Percentiles rank a stretch among this genome's conserved stretches.
phyloP scores from a whole-genome alignment of 768 basidiomycete genomes.

The Boletus pseudopeckii region DNA sequence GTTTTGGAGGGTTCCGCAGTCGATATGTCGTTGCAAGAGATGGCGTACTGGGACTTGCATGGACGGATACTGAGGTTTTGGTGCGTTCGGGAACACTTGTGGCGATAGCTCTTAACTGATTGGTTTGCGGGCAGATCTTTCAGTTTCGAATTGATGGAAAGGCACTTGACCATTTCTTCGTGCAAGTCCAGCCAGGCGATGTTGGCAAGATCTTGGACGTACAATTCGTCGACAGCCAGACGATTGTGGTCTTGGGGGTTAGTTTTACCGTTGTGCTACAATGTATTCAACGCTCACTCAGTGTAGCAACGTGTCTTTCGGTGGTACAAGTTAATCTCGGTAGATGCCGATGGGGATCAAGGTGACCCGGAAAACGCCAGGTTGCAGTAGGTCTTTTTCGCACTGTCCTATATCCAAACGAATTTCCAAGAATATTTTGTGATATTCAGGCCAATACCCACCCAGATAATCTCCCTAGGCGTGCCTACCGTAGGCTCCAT shows the following conservation, averaged over 20 bases:
- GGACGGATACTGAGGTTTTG: slow-evolving; percentile 41
- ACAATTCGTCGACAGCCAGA: slow-evolving; percentile 21
- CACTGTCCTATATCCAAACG: background rate
- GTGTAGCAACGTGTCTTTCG: slow-evolving; percentile 8
- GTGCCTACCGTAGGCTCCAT: background rate
- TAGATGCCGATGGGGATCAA: slow-evolving; percentile 10
- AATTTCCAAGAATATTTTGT: slow-evolving; percentile 5
- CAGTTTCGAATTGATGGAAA: slow-evolving; percentile 12
- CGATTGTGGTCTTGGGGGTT: slow-evolving; percentile 26
- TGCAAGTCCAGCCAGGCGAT: slow-evolving; percentile 17
- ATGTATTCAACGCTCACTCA: slow-evolving; percentile 2
- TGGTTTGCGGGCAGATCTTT: slow-evolving; percentile 13
- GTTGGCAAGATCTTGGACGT: slow-evolving; percentile 20
- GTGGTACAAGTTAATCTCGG: slow-evolving; percentile 19
- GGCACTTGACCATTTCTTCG: background rate
- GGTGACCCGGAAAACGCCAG: slow-evolving; percentile 5
- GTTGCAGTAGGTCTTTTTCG: slow-evolving; percentile 19
- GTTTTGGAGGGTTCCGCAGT: slow-evolving; percentile 17
- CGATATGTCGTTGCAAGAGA: slow-evolving; percentile 23
- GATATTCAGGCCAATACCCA: slow-evolving; percentile 10
- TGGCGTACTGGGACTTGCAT: slow-evolving; percentile 40
- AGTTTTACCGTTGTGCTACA: background rate
- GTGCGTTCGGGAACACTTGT: slow-evolving; percentile 9
- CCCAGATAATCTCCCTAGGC: slow-evolving; percentile 11
- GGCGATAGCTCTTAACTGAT: background rate